Percentiles rank a stretch among this genome's conserved stretches.
Conservation (phyloP, 768 basidiomycete genomes). For the Calocybe indica region DNA sequence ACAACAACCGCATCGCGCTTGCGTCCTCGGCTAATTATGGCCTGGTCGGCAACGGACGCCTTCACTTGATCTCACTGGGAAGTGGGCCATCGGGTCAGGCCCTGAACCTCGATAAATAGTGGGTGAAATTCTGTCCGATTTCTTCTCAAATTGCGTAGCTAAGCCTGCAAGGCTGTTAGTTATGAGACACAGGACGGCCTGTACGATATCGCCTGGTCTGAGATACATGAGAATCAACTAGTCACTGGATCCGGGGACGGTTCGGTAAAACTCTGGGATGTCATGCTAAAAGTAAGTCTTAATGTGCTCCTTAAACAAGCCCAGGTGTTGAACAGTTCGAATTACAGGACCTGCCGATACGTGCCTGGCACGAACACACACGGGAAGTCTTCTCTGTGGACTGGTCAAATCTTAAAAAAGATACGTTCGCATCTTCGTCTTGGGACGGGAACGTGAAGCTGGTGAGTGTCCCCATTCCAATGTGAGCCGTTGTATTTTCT, state of each 20-base stretch:
- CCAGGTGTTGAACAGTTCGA: constrained; percentile 11
- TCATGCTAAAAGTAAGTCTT: constrained; percentile 67
- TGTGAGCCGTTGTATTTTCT: neutral
- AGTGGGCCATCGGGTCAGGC: constrained; percentile 40
- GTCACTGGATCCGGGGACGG: constrained; percentile 89
- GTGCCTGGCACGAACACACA: constrained; percentile 91
- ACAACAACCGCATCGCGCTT: constrained; percentile 65
- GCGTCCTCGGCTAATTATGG: constrained; percentile 92
- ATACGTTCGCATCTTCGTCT: constrained; percentile 78
- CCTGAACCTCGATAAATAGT: constrained; percentile 64
- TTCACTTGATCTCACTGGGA: constrained; percentile 57
- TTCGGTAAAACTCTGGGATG: constrained; percentile 86
- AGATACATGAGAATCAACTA: constrained; percentile 90
- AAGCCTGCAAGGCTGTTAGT: constrained; percentile 34
- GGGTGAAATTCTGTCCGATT: constrained; percentile 23
- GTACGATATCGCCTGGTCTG: constrained; percentile 93
- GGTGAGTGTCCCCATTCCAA: constrained; percentile 36
- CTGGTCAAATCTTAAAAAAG: constrained; percentile 93
- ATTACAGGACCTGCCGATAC: constrained; percentile 78
- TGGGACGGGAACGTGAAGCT: constrained; percentile 93
- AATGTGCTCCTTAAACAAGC: neutral
- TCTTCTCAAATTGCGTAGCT: constrained; percentile 6
- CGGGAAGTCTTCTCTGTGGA: constrained; percentile 91
- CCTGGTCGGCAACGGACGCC: constrained; percentile 89
- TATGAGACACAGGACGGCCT: constrained; percentile 89